A percentile compares a stretch with the other conserved stretches of the same genome.
Conservation (phyloP, 179 eudicot species). For the Nepenthes alata region DNA sequence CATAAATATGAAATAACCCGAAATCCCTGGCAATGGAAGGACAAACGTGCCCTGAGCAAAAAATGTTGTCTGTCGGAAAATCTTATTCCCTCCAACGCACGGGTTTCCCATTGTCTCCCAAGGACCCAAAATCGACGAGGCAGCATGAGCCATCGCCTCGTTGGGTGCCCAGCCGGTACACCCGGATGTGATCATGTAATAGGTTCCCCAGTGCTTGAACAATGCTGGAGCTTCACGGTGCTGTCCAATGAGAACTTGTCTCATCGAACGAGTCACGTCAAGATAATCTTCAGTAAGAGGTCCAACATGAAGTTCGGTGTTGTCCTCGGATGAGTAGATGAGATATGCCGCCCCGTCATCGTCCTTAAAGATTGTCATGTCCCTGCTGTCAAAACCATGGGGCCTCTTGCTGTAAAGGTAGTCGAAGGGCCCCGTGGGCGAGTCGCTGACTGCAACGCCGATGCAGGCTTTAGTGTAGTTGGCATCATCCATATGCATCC, state of each 20-base stretch:
- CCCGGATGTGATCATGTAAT: conserved; percentile 95
- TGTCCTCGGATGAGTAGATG: conserved; percentile 77
- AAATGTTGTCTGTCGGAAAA: conserved; percentile 59
- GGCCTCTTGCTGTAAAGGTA: conserved; percentile 76
- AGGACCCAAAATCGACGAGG: conserved; percentile 67
- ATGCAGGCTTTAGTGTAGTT: conserved; percentile 88
- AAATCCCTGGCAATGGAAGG: conserved; percentile 56
- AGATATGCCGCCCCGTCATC: conserved; percentile 71
- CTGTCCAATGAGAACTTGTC: conserved; percentile 61
- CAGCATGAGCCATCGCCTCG: conserved; percentile 79
- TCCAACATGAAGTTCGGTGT: conserved; percentile 84
- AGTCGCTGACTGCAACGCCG: conserved; percentile 68
- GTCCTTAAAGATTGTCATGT: conserved; percentile 91
- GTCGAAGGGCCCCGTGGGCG: conserved; percentile 71
- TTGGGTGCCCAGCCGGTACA: conserved; percentile 97
- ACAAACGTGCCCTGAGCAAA: conserved; percentile 87
- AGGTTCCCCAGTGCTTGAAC: conserved; percentile 68
- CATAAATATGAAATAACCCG: conserved; percentile 68
- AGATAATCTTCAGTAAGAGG: conserved; percentile 73
- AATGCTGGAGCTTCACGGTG: conserved; percentile 86
- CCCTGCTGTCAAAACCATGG: conserved; percentile 81
- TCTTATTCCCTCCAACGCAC: conserved; percentile 66
- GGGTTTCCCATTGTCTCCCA: conserved; percentile 95
- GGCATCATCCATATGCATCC: conserved; percentile 93
- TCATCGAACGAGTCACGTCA: conserved; percentile 42